These are phyloP conservation scores for Pseudognaphalium luteoalbum DNA, from an alignment of 129 eudicot species.

Conservation along the genomic window DNA sequence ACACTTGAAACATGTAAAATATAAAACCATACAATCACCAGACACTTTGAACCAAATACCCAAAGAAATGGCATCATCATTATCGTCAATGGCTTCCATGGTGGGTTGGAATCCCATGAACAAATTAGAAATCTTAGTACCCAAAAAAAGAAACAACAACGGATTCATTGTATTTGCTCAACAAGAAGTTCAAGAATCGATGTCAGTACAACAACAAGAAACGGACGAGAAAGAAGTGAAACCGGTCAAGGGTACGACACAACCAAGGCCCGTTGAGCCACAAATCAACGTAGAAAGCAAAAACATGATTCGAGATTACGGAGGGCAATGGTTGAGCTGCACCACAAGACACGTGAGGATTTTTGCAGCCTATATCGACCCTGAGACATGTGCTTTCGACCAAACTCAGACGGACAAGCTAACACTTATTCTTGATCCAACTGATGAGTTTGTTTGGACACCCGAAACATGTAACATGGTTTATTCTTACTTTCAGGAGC, in stretches of 20 bases:
- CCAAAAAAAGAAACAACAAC: slow-evolving; percentile 29
- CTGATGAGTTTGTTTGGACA: slow-evolving; percentile 87
- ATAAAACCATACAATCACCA: slow-evolving; percentile 18
- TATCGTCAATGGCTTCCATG: slow-evolving; percentile 69
- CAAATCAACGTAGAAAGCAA: slow-evolving; percentile 73
- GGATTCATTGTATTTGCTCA: slow-evolving; percentile 46
- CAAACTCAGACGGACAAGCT: slow-evolving; percentile 88
- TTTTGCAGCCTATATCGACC: slow-evolving; percentile 88
- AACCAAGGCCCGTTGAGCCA: slow-evolving; percentile 67
- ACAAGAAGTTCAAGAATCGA: slow-evolving; percentile 43
- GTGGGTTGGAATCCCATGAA: slow-evolving; percentile 36
- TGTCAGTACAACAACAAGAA: slow-evolving; percentile 39
- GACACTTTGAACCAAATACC: slow-evolving; percentile 4
- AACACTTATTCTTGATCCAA: slow-evolving; percentile 81
- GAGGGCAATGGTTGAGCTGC: slow-evolving; percentile 92
- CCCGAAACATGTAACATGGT: slow-evolving; percentile 65
- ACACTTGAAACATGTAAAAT: slow-evolving; percentile 22
- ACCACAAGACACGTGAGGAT: slow-evolving; percentile 80
- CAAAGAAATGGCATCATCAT: slow-evolving; percentile 63
- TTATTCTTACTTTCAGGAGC: slow-evolving; percentile 85
- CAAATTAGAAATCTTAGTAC: slow-evolving; percentile 14
- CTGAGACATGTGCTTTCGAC: slow-evolving; percentile 74
- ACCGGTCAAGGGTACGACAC: slow-evolving; percentile 30
- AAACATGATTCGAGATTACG: slow-evolving; percentile 66
- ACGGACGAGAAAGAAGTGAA: slow-evolving; percentile 39